Evolutionary conservation across 1,284 basidiomycete species (phyloP), one percentile per base, ranked within the genome.

Genomic region (Naganishia cerealis): DNA sequence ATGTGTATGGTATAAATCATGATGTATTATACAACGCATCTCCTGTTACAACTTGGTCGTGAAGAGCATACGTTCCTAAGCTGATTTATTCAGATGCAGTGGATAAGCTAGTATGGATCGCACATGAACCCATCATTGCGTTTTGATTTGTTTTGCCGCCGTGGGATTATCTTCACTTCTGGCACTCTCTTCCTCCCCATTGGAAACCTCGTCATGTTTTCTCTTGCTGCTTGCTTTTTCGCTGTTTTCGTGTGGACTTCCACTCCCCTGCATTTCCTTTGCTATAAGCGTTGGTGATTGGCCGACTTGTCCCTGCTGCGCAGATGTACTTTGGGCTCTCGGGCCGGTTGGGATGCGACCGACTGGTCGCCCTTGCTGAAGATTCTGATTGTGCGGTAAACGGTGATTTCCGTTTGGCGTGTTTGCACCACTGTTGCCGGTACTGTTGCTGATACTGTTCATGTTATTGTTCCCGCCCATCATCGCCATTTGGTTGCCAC

Each of bases 401-500:
- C 52, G 66, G 39, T 62, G 65, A 39, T 26, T 50, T 16, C 36
- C 53, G 10, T 61, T 67, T 43, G 58, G 65, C 1, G 50, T 48
- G 26, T 61, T 53, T n/a, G 26, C 52, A 24, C 55, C 68, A 39
- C 54, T 56, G 36, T 65, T 54, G 39, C 39, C 38, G 29, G 36
- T 68, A 53, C 38, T 67, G 36, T 65, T 54, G 39, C 39, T 26
- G 29, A 24, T 68, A 53, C 38, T 67, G 53, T 39, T 57, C 24
- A 33, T 58, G 21, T 56, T 61, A 16, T 50, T 46, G 53, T 43
- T 48, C n/a, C 65, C 69, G 24, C 53, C 67, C 62, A 68, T 68
- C 39, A 70, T 66, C 68, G 69, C 70, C 40, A 69, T 65, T 39
- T 67, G 70, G n/a, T 65, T 63, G 42, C 61, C 57, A n/a, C 65